phyloP scores from a whole-genome alignment of 179 eudicot species.

The Gypsophila paniculata region DNA sequence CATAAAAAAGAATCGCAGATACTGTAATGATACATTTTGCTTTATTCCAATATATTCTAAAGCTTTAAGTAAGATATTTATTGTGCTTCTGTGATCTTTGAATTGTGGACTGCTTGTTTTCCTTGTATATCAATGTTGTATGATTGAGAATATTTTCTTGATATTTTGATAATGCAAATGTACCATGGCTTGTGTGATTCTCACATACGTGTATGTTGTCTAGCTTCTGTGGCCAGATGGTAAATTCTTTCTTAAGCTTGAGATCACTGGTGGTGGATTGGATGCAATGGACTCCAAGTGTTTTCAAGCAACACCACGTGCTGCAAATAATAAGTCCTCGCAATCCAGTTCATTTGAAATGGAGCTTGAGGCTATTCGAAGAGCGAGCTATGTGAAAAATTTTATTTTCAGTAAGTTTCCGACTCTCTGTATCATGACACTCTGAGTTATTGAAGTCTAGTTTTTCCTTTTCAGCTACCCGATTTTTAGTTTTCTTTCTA shows the following conservation, averaged over 20 bases:
- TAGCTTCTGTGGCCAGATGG: constrained; percentile 96
- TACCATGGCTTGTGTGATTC: not conserved
- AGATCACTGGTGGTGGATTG: constrained; percentile 30
- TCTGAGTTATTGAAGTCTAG: too few relatives aligned
- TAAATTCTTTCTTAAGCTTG: constrained; percentile 61
- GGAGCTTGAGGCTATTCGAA: constrained; percentile 87
- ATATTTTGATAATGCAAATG: not conserved
- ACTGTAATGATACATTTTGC: not conserved
- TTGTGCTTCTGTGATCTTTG: not conserved
- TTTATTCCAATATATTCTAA: not conserved
- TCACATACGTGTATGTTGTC: constrained; percentile 21
- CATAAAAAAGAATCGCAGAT: not conserved
- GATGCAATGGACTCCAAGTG: constrained; percentile 43
- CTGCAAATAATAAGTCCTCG: constrained; percentile 34
- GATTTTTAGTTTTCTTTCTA: not conserved
- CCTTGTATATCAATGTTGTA: constrained; percentile 5
- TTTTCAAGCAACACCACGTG: constrained; percentile 39
- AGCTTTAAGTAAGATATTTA: not conserved
- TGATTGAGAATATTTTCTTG: not conserved
- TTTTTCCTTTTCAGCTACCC: not conserved
- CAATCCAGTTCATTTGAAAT: constrained; percentile 66
- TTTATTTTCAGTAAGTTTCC: constrained; percentile 65
- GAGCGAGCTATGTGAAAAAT: constrained; percentile 81
- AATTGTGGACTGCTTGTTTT: not conserved
- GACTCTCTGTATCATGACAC: not conserved